Evolutionary conservation across 768 basidiomycete species (phyloP).

Genomic region (Trametes cingulata): DNA sequence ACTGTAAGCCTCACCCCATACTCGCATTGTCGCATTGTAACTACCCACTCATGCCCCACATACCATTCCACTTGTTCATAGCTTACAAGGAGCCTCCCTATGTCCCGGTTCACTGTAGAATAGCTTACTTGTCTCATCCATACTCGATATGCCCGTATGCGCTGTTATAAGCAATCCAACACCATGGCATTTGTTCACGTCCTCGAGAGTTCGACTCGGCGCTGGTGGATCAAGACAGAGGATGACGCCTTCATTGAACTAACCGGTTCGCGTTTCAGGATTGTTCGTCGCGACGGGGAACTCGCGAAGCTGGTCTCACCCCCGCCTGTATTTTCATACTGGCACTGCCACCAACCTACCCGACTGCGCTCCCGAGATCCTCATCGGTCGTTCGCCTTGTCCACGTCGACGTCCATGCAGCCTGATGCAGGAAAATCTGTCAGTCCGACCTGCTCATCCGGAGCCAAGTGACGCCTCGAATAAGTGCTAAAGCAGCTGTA

Average conservation of each 20-base stretch:
- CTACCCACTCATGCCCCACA: neutral
- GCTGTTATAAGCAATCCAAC: neutral
- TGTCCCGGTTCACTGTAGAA: neutral
- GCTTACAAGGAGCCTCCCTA: neutral
- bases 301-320: conserved; percentile 9
- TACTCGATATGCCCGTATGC: conserved; percentile 7
- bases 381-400: neutral
- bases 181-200: neutral
- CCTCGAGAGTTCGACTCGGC: too few species aligned
- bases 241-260: neutral
- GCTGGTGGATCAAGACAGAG: too few species aligned
- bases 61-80: neutral
- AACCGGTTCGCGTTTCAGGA: conserved; percentile 6
- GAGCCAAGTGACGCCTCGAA: too few species aligned
- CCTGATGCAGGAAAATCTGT: neutral
- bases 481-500: too few species aligned
- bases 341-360: conserved; percentile 6
- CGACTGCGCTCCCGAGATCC: conserved; percentile 7
- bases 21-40: neutral
- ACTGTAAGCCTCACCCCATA: neutral
- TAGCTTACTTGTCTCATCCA: neutral
- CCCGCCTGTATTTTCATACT: conserved; percentile 2
- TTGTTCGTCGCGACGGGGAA: conserved; percentile 14
- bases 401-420: neutral
- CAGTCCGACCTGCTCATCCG: too few species aligned